Evolutionary conservation across 1,284 basidiomycete genomes (phyloP), one percentile per base, ranked within the genome.

Genomic region (Tilletia setariae): DNA sequence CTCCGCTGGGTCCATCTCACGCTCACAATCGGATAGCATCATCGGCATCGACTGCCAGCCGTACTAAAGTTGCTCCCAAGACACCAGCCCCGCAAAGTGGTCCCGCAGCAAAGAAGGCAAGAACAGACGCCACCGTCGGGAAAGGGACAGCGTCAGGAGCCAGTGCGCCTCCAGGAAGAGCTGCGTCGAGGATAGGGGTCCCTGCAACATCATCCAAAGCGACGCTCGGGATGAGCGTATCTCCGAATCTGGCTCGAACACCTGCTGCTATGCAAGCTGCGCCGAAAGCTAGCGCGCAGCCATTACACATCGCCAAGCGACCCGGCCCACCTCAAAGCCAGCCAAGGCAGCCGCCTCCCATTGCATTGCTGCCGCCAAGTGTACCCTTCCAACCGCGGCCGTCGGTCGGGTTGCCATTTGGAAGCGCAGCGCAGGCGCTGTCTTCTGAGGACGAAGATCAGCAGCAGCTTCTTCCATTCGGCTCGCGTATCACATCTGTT

Each of bases 21-120:
- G 56, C 56, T 30, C 56, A 61, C 56, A 61, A 61, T 30, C 56
- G 56, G 56, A 40, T 30, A 3, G 56, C 15, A 9, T 61, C 28
- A 19, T 32, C 56, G 15, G 32, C 35, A 28, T 35, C 56, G 16
- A 19, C 56, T 3, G 25, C 56, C 1, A 30, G 28, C 4, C 56
- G 28, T 16, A 30, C 30, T 13, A 61, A 35, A 21, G 7, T 30
- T 11, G 13, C 32, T 16, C 28, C 56, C 32, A 25, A 16, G 15
- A 25, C 28, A 21, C 28, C 56, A 16, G 16, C 28, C 25, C 19
- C 30, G 7, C 56, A 40, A 4, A 11, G 35, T 6, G 35, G 35
- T 11, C 35, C 35, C 6, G 35, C 11, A 4, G 6, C 6, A 40
- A 40, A 40, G 35, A 40, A 61, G 7, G 56, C 56, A 19, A 25